Base-by-base conservation (phyloP, 129 eudicot species). In the Smallanthus sonchifolius region DNA sequence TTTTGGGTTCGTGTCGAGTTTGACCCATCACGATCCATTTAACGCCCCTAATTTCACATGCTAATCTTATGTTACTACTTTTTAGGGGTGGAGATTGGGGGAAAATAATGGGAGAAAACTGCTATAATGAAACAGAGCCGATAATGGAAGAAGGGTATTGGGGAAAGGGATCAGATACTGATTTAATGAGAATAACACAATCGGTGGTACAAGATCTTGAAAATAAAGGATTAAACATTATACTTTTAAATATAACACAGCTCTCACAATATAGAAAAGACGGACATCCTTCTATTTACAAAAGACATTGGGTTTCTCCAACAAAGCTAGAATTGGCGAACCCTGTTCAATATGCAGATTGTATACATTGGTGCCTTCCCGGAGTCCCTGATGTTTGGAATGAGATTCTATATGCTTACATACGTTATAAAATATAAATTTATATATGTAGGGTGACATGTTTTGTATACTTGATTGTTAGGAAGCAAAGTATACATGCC, bases 361-460 rank as follows among this genome's bases (percentile, higher is more conserved):
- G 97, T 73, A 17, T 86, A 42, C 97, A 91, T 76, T 91, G 97
- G 97, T 87, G 95, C 48, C 95, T 88, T 78, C 95, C 95, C 0
- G 95, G 90, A 7, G 85, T 84, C 39, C 91, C 95, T 7, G 97
- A 88, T 84, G 78, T 83, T 34, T 85, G 92, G 96, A 87, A 90
- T 7, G 84, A 90, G 70, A 78, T 90, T 28, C 79, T 90, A 0
- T 85, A 74, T 72, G 74, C 91, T 47, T 78, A 83, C 45, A 78
- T 89, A 63, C 83, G 83, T 30, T 39, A 69, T 75, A 67, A 74
- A 52, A 35, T 36, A 3, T 77, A 19, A 32, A 10, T 10, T 39
- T 49, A 45, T 43, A 35, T 32, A 2, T 60, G 45, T n/a, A 0
- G 5, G 2, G 10, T 19, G 30, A 14, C 30, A n/a, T 45, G 35